Evolutionary conservation across 2,329 filamentous ascomycete genomes (phyloP).

Genomic region (Didymellaceae sp.): DNA sequence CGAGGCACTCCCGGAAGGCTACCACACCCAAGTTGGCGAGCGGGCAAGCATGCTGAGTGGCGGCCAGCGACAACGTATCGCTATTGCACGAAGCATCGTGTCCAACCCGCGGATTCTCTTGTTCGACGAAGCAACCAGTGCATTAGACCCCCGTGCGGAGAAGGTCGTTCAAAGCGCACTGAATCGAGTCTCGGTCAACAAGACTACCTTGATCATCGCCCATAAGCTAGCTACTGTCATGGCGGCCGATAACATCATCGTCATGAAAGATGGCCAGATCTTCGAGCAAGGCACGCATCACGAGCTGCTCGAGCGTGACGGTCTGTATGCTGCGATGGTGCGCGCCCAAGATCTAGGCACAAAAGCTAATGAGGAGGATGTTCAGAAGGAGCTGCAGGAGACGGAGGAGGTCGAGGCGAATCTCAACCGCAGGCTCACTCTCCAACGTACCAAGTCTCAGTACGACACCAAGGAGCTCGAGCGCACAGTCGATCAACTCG

Average conservation of each 20-base stretch:
- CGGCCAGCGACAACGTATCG: conserved; percentile 91
- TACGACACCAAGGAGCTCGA: conserved; percentile 5
- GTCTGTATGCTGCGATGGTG: conserved; percentile 29
- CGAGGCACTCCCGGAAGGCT: conserved; percentile 67
- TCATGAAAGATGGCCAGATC: conserved; percentile 49
- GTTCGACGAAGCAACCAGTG: conserved; percentile 18
- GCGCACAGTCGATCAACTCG: conserved; percentile 14
- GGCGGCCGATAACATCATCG: conserved; percentile 50
- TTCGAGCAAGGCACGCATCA: conserved; percentile 46
- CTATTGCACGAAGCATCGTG: conserved; percentile 33
- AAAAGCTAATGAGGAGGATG: conserved; percentile 2
- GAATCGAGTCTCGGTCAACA: conserved; percentile 7
- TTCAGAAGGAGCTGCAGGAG: conserved; percentile 4
- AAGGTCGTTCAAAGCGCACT: conserved; percentile 41
- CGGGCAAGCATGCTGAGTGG: conserved; percentile 59
- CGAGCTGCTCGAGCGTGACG: conserved; percentile 19
- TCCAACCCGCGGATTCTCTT: conserved; percentile 16
- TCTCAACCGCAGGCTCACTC: conserved; percentile 7
- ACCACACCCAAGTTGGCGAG: conserved; percentile 90
- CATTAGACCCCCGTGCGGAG: conserved; percentile 8
- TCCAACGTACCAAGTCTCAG: conserved; percentile 17
- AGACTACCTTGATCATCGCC: conserved; percentile 53
- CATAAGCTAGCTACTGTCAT: conserved; percentile 50
- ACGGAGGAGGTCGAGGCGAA: conserved; percentile 1
- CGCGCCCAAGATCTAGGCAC: conserved; percentile 37